Evolutionary conservation across 129 eudicot genomes (phyloP).

Genomic region (Flaveria ramosissima): DNA sequence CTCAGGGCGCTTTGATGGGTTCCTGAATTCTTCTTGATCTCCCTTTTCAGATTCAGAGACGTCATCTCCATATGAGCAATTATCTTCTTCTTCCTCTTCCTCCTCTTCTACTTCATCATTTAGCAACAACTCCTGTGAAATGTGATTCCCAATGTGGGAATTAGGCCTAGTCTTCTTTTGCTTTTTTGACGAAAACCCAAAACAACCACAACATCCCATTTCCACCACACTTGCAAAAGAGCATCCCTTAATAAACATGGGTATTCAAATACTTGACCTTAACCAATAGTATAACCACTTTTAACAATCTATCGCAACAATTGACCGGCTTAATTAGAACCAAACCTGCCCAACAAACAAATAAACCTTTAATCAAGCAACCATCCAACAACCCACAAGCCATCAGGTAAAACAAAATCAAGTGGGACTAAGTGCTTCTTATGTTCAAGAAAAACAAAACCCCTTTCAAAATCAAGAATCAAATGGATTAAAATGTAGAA

Average conservation of each 20-base stretch:
- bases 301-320: slow-evolving; percentile 23
- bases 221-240: slow-evolving; percentile 50
- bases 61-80: slow-evolving; percentile 57
- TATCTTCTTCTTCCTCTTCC: slow-evolving; percentile 33
- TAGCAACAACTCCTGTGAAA: slow-evolving; percentile 56
- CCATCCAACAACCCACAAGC: background rate
- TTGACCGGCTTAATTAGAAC: slow-evolving; percentile 21
- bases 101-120: slow-evolving; percentile 68
- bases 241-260: slow-evolving; percentile 49
- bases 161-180: slow-evolving; percentile 44
- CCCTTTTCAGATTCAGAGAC: slow-evolving; percentile 53
- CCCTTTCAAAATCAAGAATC: no score
- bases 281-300: slow-evolving; percentile 8
- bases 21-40: slow-evolving; percentile 56
- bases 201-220: slow-evolving; percentile 97
- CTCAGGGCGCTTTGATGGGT: slow-evolving; percentile 62
- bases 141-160: slow-evolving; percentile 28
- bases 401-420: background rate
- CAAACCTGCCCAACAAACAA: slow-evolving; percentile 27
- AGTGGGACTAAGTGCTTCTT: background rate
- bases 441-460: no score
- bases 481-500: no score
- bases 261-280: slow-evolving; percentile 12
- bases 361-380: background rate
- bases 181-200: slow-evolving; percentile 71